Evolutionary conservation across 2,329 filamentous ascomycete genomes (phyloP), one percentile per base, ranked within the genome.

Genomic region (Aspergillus aculeatus): DNA sequence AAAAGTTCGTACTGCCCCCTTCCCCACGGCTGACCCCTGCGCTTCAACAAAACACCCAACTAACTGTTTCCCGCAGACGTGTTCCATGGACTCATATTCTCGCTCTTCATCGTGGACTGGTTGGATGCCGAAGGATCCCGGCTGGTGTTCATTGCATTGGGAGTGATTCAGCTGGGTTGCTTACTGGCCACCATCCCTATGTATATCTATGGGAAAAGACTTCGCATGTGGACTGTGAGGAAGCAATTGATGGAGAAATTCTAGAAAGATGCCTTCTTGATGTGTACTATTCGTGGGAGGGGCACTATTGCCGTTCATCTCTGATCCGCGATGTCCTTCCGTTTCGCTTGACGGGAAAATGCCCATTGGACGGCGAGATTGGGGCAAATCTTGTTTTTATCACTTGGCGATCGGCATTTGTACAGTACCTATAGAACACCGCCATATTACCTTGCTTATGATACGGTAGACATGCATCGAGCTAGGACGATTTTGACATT

Each of bases 191-290:
- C 92, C 1, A 88, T 97, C 57, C 94, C 94, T 0, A 92, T 98
- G 89, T 98, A 95, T 73, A 90, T 98, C 21, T 97, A 86, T 70
- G 94, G 94, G 19, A 98, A 98, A 82, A 81, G 92, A 58, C 87
- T 89, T 16, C 83, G 94, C 19, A 96, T 97, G 91, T 97, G 93
- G 94, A 98, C 93, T 0, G 91, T 93, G 11, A 81, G 90, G 63
- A 90, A 84, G 82, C 92, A 90, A 66, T 79, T 96, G 64, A 93
- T 96, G 89, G 92, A 96, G 83, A 86, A 71, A 29, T 62, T 59
- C n/a, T 62, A 60, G 54, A n/a, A 19, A 12, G 14, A 35, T 35
- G 31, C 26, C 7, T 29, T 29, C 3, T 29, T 29, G 26, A 29
- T 29, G 26, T 29, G 26, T 29, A 29, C 23, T 29, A 9, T 29